phyloP scores from a whole-genome alignment of 2,329 filamentous ascomycete species.

The Talaromyces sp. region DNA sequence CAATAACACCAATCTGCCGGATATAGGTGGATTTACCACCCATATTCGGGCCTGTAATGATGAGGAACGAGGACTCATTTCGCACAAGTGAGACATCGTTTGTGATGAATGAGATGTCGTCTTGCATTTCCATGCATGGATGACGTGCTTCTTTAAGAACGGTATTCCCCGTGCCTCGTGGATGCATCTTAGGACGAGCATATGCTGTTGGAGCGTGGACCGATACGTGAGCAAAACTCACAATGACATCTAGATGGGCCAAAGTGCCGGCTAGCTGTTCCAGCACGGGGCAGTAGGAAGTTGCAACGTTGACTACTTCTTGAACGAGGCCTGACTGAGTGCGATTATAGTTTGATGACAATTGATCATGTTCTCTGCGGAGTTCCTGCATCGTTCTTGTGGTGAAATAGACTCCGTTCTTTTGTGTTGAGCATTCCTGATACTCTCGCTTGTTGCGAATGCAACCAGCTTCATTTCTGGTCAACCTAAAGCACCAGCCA shows the following conservation, averaged over 20 bases:
- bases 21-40: slow-evolving; percentile 98
- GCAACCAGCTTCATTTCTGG: slow-evolving; percentile 81
- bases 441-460: slow-evolving; percentile 90
- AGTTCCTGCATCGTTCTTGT: slow-evolving; percentile 74
- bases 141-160: slow-evolving; percentile 90
- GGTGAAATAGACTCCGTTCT: slow-evolving; percentile 98
- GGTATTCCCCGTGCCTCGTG: slow-evolving; percentile 81
- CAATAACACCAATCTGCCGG: slow-evolving; percentile 92
- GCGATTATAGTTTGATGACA: slow-evolving; percentile 90
- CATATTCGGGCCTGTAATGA: slow-evolving; percentile 99
- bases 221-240: slow-evolving; percentile 87
- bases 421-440: slow-evolving; percentile 94
- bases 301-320: slow-evolving; percentile 88
- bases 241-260: slow-evolving; percentile 90
- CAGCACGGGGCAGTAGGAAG: slow-evolving; percentile 89
- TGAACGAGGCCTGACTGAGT: slow-evolving; percentile 87
- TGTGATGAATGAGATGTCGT: slow-evolving; percentile 97
- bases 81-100: slow-evolving; percentile 85
- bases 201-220: slow-evolving; percentile 91
- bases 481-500: slow-evolving; percentile 93
- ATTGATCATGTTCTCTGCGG: slow-evolving; percentile 86
- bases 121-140: slow-evolving; percentile 97
- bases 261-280: slow-evolving; percentile 85
- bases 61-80: slow-evolving; percentile 79
- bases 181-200: slow-evolving; percentile 83